Conservation (phyloP, 169 alveolate genomes). For the Eimeria maxima region DNA sequence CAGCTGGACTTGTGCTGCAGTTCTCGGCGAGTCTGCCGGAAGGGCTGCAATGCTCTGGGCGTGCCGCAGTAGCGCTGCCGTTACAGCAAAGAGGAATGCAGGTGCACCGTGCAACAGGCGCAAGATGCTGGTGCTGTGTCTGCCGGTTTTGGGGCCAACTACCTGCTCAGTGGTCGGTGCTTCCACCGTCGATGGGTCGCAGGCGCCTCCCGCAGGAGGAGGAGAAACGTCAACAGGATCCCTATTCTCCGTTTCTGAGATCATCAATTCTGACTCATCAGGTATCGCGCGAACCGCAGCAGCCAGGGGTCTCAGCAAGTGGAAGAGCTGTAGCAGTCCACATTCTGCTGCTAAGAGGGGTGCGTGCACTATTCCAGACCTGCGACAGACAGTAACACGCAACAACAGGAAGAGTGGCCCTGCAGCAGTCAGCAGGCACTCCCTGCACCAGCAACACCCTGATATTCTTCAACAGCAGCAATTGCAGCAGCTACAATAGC, state of each 20-base stretch:
- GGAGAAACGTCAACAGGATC: neutral
- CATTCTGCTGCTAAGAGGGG: constrained; percentile 50
- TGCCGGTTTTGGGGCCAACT: constrained; percentile 3
- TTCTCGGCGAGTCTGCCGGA: constrained; percentile 22
- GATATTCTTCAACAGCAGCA: constrained; percentile 31
- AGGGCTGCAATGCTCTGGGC: constrained; percentile 20
- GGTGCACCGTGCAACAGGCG: neutral
- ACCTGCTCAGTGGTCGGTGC: constrained; percentile 12
- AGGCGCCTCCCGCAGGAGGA: neutral
- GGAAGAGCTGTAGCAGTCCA: constrained; percentile 63
- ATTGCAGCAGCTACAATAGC: constrained; percentile 15
- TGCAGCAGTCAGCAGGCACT: constrained; percentile 27
- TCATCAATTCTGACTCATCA: neutral
- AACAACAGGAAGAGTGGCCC: neutral
- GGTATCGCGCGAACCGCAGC: constrained; percentile 31
- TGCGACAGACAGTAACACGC: neutral
- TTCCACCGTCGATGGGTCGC: neutral
- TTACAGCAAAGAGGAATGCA: constrained; percentile 46
- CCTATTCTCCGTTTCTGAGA: neutral
- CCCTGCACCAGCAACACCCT: constrained; percentile 19
- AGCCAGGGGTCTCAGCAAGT: constrained; percentile 49
- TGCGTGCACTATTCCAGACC: constrained; percentile 49
- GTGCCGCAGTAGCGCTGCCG: constrained; percentile 52
- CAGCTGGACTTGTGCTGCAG: constrained; percentile 68
- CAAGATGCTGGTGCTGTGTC: neutral